Percentiles rank a stretch among this genome's conserved stretches.
Evolutionary conservation across 768 basidiomycete species (phyloP).

Genomic region (Leccinellum rugosiceps): DNA sequence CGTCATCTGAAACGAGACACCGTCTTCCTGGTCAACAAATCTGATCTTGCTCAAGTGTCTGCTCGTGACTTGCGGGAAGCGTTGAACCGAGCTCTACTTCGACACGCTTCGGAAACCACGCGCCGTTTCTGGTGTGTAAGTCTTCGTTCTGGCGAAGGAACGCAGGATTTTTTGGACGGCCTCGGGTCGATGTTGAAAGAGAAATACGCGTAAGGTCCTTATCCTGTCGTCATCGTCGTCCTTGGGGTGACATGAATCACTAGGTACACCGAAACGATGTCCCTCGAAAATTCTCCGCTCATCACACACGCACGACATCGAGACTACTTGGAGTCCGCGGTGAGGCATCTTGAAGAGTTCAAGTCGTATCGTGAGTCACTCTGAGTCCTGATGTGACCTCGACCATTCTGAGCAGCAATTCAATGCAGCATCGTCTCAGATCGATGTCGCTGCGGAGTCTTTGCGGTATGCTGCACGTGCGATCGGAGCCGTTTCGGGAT

Average conservation of each 20-base stretch:
- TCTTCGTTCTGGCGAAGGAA: constrained; percentile 56
- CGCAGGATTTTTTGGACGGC: constrained; percentile 54
- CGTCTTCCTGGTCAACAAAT: constrained; percentile 76
- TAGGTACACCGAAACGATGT: constrained; percentile 22
- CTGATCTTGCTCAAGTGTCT: constrained; percentile 45
- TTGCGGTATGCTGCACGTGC: constrained; percentile 81
- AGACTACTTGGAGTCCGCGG: constrained; percentile 65
- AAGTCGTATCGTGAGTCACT: constrained; percentile 27
- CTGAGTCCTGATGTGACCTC: neutral
- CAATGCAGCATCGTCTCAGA: constrained; percentile 55
- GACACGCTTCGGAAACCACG: neutral
- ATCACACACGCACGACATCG: constrained; percentile 82
- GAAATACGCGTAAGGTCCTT: constrained; percentile 20
- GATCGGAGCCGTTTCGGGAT: constrained; percentile 80
- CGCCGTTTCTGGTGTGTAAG: constrained; percentile 56
- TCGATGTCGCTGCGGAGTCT: constrained; percentile 84
- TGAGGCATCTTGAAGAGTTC: constrained; percentile 35
- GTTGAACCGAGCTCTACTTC: constrained; percentile 13
- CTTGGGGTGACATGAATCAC: neutral
- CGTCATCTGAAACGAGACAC: constrained; percentile 55
- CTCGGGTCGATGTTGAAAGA: constrained; percentile 47
- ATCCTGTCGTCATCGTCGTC: neutral
- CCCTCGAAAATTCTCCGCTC: constrained; percentile 42
- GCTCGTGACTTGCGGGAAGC: constrained; percentile 16
- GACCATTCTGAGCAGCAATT: constrained; percentile 1